A percentile compares a stretch with the other conserved stretches of the same genome.
These are phyloP conservation scores for Cyberlindnera euphorbiiphila DNA, from an alignment of 805 yeast genomes.

Conservation along the genomic window DNA sequence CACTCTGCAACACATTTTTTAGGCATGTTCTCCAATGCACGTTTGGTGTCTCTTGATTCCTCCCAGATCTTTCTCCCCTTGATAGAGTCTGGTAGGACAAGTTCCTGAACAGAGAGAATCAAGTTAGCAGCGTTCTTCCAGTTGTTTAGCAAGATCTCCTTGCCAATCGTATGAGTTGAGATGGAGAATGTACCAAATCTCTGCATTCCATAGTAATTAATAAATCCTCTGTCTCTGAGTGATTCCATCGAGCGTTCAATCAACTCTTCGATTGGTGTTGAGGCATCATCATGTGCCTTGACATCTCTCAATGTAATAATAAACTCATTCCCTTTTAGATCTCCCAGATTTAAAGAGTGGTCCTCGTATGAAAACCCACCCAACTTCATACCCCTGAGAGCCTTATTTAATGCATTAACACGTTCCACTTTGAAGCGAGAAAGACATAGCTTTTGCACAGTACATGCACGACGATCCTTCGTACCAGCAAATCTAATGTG, in stretches of 20 bases:
- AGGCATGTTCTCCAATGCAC: slow-evolving; percentile 77
- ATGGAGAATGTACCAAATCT: slow-evolving; percentile 94
- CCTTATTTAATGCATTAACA: slow-evolving; percentile 69
- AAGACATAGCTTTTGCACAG: slow-evolving; percentile 78
- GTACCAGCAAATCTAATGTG: slow-evolving; percentile 86
- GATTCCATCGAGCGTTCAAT: slow-evolving; percentile 53
- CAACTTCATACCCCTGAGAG: slow-evolving; percentile 69
- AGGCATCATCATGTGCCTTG: slow-evolving; percentile 32
- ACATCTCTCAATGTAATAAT: slow-evolving; percentile 80
- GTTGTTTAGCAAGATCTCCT: slow-evolving; percentile 59
- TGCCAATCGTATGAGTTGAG: slow-evolving; percentile 87
- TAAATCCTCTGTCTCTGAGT: slow-evolving; percentile 67
- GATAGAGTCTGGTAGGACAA: slow-evolving; percentile 75
- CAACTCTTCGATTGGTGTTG: slow-evolving; percentile 38
- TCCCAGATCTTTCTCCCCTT: slow-evolving; percentile 85
- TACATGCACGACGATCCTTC: slow-evolving; percentile 93
- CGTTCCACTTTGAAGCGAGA: slow-evolving; percentile 69
- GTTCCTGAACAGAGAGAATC: slow-evolving; percentile 79
- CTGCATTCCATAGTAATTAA: slow-evolving; percentile 97
- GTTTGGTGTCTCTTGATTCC: slow-evolving; percentile 59
- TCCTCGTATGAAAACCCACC: slow-evolving; percentile 76
- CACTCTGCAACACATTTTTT: slow-evolving; percentile 82
- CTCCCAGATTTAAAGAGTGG: slow-evolving; percentile 68
- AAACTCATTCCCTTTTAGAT: slow-evolving; percentile 84
- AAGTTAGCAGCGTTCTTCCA: slow-evolving; percentile 81